Evolutionary conservation across 2,329 filamentous ascomycete species (phyloP).

Genomic region (Metarhizium album): DNA sequence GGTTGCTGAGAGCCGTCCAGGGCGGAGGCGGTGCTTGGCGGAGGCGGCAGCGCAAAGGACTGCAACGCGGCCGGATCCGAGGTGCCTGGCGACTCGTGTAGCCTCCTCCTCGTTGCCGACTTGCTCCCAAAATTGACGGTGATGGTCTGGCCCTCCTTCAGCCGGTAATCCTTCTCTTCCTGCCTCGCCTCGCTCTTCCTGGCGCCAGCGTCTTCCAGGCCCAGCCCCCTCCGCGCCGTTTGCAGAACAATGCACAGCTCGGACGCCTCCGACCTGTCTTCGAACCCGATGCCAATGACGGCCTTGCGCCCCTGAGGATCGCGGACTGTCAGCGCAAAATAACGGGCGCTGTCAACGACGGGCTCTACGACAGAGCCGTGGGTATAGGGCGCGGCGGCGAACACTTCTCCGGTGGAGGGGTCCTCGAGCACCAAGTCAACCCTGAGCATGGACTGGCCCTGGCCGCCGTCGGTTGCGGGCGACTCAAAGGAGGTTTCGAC

Average conservation of each 20-base stretch:
- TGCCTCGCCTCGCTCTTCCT: slow-evolving; percentile 23
- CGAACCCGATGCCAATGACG: slow-evolving; percentile 74
- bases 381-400: slow-evolving; percentile 75
- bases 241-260: slow-evolving; percentile 75
- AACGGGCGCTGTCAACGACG: slow-evolving; percentile 67
- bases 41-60: slow-evolving; percentile 66
- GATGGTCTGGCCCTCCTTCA: slow-evolving; percentile 87
- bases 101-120: slow-evolving; percentile 39
- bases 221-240: slow-evolving; percentile 62
- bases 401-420: slow-evolving; percentile 58
- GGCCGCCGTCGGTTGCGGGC: slow-evolving; percentile 6
- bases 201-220: slow-evolving; percentile 36
- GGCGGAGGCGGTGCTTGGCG: slow-evolving; percentile 32
- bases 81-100: slow-evolving; percentile 6
- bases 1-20: slow-evolving; percentile 10
- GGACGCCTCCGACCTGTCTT: slow-evolving; percentile 76
- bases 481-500: slow-evolving; percentile 57
- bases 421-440: slow-evolving; percentile 75
- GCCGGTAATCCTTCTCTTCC: slow-evolving; percentile 56
- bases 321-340: slow-evolving; percentile 75
- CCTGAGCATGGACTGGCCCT: slow-evolving; percentile 40
- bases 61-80: slow-evolving; percentile 25
- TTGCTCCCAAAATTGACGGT: slow-evolving; percentile 61
- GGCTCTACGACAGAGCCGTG: slow-evolving; percentile 57
- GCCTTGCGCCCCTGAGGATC: slow-evolving; percentile 68